A percentile compares a stretch with the other conserved stretches of the same genome.
Conservation (phyloP, 2,329 filamentous ascomycete species). For the Aspergillus quadricinctus region DNA sequence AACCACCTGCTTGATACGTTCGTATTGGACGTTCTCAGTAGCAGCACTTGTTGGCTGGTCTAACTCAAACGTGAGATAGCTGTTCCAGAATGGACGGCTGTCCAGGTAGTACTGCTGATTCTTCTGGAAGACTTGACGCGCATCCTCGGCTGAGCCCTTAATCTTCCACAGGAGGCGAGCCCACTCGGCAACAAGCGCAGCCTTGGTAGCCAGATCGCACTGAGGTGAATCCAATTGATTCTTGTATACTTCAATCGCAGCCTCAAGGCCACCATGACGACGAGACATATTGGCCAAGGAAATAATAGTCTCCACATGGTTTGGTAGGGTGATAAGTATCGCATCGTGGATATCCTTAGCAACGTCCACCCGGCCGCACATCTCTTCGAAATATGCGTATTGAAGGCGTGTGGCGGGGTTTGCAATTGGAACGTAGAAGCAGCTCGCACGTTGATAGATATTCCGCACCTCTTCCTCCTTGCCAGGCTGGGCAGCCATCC, state of each 20-base stretch:
- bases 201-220: slow-evolving; percentile 75
- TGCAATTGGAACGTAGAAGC: slow-evolving; percentile 80
- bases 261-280: slow-evolving; percentile 76
- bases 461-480: slow-evolving; percentile 89
- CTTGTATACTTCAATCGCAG: slow-evolving; percentile 79
- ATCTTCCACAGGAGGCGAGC: slow-evolving; percentile 81
- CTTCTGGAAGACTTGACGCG: slow-evolving; percentile 75
- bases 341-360: slow-evolving; percentile 81
- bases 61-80: slow-evolving; percentile 84
- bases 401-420: slow-evolving; percentile 78
- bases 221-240: slow-evolving; percentile 69
- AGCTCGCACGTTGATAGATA: slow-evolving; percentile 84
- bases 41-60: slow-evolving; percentile 68
- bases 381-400: slow-evolving; percentile 94
- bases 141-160: slow-evolving; percentile 74
- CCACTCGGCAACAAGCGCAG: slow-evolving; percentile 83
- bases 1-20: slow-evolving; percentile 76
- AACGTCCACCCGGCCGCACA: slow-evolving; percentile 68
- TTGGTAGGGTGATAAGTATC: slow-evolving; percentile 70
- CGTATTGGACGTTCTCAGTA: slow-evolving; percentile 61
- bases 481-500: slow-evolving; percentile 76
- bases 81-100: slow-evolving; percentile 84
- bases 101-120: slow-evolving; percentile 81
- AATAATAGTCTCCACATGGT: slow-evolving; percentile 80
- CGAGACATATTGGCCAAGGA: slow-evolving; percentile 84